phyloP scores from a whole-genome alignment of 441 rosid genomes.

The Euphorbia corollata region DNA sequence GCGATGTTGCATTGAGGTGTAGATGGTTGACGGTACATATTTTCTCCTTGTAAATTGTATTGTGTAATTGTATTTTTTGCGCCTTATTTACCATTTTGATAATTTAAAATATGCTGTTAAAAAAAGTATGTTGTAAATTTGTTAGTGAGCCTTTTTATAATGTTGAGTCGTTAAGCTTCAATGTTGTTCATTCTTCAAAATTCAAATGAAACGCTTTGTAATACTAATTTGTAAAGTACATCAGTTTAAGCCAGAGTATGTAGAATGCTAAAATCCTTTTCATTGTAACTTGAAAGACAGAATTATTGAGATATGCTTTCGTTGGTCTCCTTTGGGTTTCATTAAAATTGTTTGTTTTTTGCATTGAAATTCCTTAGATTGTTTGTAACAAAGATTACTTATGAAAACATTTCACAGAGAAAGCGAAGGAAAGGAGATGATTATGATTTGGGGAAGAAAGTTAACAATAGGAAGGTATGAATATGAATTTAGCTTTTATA shows the following conservation, averaged over 20 bases:
- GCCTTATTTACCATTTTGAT: not conserved
- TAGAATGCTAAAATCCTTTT: not conserved
- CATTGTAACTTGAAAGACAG: not conserved
- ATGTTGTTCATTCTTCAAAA: not conserved
- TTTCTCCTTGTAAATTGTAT: conserved; percentile 4
- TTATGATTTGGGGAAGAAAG: conserved; percentile 47
- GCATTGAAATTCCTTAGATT: not conserved
- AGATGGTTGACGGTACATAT: conserved; percentile 81
- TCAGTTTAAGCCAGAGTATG: not conserved
- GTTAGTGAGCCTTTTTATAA: not conserved
- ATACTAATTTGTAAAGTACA: not conserved
- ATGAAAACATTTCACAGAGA: conserved; percentile 45
- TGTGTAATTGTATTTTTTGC: conserved; percentile 9
- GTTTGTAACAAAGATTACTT: conserved; percentile 3
- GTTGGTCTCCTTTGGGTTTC: not conserved
- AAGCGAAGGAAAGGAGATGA: conserved; percentile 89
- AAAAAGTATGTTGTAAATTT: too few species aligned
- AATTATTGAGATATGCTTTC: not conserved
- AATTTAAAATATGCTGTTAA: not conserved
- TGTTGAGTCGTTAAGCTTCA: not conserved
- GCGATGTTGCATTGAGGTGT: conserved; percentile 98
- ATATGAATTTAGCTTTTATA: not conserved
- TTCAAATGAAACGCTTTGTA: not conserved
- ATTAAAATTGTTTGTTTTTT: not conserved
- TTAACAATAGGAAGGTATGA: conserved; percentile 59